Percentiles rank a stretch among this genome's conserved stretches.
Conservation (phyloP, 148 eudicot species). For the Arctostaphylos glauca region DNA sequence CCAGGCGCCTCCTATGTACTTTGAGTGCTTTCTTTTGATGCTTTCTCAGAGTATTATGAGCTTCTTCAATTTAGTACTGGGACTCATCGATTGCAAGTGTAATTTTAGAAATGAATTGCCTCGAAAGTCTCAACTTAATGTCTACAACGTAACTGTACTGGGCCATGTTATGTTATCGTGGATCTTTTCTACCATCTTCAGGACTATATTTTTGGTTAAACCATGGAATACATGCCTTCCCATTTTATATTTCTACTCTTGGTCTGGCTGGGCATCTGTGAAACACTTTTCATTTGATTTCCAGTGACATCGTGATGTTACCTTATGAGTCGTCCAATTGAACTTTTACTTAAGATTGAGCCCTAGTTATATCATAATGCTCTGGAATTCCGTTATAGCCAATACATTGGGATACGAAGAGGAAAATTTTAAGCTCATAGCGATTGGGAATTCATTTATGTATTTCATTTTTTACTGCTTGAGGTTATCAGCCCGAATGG, state of each 20-base stretch:
- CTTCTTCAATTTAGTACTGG: background rate
- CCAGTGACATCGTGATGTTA: background rate
- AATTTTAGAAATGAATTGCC: background rate
- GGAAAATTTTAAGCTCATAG: background rate
- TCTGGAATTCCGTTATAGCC: background rate
- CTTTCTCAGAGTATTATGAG: background rate
- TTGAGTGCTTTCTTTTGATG: background rate
- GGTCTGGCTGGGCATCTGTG: background rate
- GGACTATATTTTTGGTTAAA: background rate
- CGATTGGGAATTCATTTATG: slow-evolving; percentile 1
- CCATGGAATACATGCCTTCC: background rate
- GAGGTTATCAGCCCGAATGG: background rate
- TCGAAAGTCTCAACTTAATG: background rate
- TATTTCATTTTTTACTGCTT: background rate
- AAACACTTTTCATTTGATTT: background rate
- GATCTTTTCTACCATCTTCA: background rate
- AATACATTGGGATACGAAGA: background rate
- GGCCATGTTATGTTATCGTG: background rate
- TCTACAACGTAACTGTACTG: background rate
- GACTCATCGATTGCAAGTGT: background rate
- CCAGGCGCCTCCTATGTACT: background rate
- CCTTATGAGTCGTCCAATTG: background rate
- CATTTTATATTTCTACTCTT: background rate
- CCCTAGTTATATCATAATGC: background rate
- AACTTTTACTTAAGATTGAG: background rate